phyloP scores from a whole-genome alignment of 768 basidiomycete genomes.

The Lentinula detonsa region DNA sequence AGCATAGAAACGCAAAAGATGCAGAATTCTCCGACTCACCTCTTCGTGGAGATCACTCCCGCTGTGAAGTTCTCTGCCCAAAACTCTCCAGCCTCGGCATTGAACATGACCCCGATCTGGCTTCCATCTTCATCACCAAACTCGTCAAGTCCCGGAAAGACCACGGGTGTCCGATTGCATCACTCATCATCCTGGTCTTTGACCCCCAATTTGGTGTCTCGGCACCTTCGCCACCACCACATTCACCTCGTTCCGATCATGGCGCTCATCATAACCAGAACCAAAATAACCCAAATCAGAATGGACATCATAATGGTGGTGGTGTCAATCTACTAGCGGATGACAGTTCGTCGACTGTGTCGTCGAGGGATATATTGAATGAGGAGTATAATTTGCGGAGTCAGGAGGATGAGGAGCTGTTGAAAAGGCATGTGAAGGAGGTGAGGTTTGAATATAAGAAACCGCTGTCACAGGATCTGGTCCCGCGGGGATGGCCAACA shows the following conservation, averaged over 20 bases:
- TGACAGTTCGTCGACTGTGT: not conserved
- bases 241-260: not conserved
- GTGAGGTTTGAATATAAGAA: constrained; percentile 6
- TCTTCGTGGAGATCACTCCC: not conserved
- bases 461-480: constrained; percentile 3
- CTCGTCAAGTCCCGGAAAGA: constrained; percentile 1
- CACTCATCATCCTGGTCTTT: not conserved
- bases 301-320: not conserved
- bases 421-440: not conserved
- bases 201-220: not conserved
- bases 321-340: not conserved
- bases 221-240: not conserved
- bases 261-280: not conserved
- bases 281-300: not conserved
- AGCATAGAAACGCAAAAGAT: not conserved
- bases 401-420: not conserved
- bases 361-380: not conserved
- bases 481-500: constrained; percentile 3
- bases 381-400: constrained; percentile 4
- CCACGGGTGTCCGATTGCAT: constrained; percentile 1
- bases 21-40: not conserved
- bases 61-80: not conserved
- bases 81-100: not conserved
- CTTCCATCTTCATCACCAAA: constrained; percentile 4
- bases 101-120: constrained; percentile 5